Evolutionary conservation across 306 rosid genomes (phyloP).

Genomic region (Rubus parviflorus): DNA sequence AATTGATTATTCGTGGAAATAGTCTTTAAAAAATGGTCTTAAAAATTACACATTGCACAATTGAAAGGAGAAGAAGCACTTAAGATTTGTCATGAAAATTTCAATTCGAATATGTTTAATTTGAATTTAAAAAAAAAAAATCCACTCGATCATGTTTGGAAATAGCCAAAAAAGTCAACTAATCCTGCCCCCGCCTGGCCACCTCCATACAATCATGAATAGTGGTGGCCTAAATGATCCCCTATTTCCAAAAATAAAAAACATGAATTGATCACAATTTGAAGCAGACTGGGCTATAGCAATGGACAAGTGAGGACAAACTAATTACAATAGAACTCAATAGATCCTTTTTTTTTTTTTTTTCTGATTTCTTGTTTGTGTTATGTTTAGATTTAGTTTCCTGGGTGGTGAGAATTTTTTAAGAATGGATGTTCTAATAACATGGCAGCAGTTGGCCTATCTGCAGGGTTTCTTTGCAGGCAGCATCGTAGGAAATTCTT

Average conservation of each 20-base stretch:
- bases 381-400: too few species aligned
- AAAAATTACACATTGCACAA: neutral
- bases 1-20: neutral
- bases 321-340: too few species aligned
- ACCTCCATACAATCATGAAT: neutral
- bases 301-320: too few species aligned
- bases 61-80: neutral
- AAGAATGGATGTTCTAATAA: constrained; percentile 79
- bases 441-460: constrained; percentile 64
- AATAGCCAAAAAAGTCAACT: neutral
- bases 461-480: constrained; percentile 88
- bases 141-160: neutral
- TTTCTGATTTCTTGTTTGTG: too few species aligned
- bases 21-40: neutral
- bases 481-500: constrained; percentile 79
- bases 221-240: too few species aligned
- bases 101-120: neutral
- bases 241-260: too few species aligned
- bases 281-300: neutral
- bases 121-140: neutral
- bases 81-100: neutral
- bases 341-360: too few species aligned
- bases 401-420: constrained; percentile 29
- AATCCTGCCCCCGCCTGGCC: neutral
- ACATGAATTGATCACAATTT: neutral